Percentiles rank a stretch among this genome's conserved stretches.
Evolutionary conservation across 1,284 basidiomycete species (phyloP).

Genomic region (Boletellus deceptivus): DNA sequence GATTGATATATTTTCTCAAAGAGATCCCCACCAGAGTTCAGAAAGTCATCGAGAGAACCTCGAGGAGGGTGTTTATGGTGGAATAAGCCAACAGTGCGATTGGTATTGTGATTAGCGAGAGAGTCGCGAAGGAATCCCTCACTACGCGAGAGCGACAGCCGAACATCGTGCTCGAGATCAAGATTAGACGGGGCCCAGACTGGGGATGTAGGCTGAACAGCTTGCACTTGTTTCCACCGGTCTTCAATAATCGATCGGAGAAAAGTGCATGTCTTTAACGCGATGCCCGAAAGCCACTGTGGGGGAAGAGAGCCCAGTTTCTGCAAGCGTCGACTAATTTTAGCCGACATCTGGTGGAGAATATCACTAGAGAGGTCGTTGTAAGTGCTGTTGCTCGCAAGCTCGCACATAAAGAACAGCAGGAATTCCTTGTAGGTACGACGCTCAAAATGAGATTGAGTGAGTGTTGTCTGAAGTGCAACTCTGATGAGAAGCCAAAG

Average conservation of each 20-base stretch:
- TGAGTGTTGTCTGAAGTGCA: too few species aligned
- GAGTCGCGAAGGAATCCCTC: background rate
- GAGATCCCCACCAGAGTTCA: background rate
- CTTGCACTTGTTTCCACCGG: slow-evolving; percentile 5
- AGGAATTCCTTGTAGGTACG: too few species aligned
- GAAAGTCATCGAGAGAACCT: background rate
- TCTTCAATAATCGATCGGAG: slow-evolving; percentile 3
- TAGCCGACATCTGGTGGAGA: too few species aligned
- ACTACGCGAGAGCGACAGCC: background rate
- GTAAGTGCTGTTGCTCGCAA: slow-evolving; percentile 26
- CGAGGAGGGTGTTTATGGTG: slow-evolving; percentile 3
- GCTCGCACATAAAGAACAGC: slow-evolving; percentile 19
- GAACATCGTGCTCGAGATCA: slow-evolving; percentile 4
- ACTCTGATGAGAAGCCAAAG: too few species aligned
- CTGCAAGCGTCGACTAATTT: slow-evolving; percentile 21
- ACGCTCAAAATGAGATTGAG: too few species aligned
- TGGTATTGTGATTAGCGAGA: background rate
- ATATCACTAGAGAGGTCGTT: slow-evolving; percentile 27
- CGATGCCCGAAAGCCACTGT: background rate
- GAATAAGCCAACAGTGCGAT: slow-evolving; percentile 7
- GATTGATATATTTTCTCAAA: background rate
- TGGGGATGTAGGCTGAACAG: slow-evolving; percentile 9
- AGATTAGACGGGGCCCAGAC: slow-evolving; percentile 25
- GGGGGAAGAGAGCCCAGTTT: slow-evolving; percentile 30
- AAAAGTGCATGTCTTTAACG: background rate